Evolutionary conservation across 192 early-diverging fungal species (phyloP).

Genomic region (Coemansia sp.): DNA sequence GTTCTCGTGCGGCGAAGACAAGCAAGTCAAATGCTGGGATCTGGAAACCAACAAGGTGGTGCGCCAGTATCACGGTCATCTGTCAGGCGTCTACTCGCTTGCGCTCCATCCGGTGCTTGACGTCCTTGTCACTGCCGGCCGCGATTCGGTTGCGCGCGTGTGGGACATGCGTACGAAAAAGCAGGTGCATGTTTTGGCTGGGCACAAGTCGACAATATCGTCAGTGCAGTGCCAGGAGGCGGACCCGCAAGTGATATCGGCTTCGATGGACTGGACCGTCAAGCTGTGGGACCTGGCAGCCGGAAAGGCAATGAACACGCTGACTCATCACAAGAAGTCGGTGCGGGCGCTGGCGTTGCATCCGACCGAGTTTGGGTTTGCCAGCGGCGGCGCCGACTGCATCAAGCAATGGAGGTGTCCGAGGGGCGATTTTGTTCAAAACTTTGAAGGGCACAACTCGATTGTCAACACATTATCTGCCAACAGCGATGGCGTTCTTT

Average conservation of each 20-base stretch:
- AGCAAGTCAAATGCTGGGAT: constrained; percentile 99
- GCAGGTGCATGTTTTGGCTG: constrained; percentile 84
- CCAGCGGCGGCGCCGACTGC: constrained; percentile 83
- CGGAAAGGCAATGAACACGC: constrained; percentile 88
- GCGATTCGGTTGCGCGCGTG: constrained; percentile 93
- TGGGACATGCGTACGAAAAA: constrained; percentile 99
- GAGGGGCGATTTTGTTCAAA: constrained; percentile 92
- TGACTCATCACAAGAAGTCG: constrained; percentile 98
- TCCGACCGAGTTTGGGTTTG: constrained; percentile 94
- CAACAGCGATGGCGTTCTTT: constrained; percentile 92
- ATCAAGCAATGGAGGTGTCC: constrained; percentile 99
- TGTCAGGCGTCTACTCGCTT: constrained; percentile 91
- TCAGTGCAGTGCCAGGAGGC: constrained; percentile 91
- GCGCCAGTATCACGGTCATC: constrained; percentile 97
- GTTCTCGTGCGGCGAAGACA: constrained; percentile 98
- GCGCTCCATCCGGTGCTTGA: constrained; percentile 94
- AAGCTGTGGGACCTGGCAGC: constrained; percentile 97
- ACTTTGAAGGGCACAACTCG: constrained; percentile 81
- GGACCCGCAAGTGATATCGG: constrained; percentile 95
- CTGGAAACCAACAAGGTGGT: constrained; percentile 99
- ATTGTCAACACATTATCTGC: constrained; percentile 91
- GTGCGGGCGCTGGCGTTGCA: constrained; percentile 92
- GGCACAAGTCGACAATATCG: constrained; percentile 86
- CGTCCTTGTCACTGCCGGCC: constrained; percentile 89
- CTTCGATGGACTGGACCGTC: constrained; percentile 91